These are phyloP conservation scores for Schizopora paradoxa DNA, from an alignment of 1,284 basidiomycete species.

Conservation along the genomic window DNA sequence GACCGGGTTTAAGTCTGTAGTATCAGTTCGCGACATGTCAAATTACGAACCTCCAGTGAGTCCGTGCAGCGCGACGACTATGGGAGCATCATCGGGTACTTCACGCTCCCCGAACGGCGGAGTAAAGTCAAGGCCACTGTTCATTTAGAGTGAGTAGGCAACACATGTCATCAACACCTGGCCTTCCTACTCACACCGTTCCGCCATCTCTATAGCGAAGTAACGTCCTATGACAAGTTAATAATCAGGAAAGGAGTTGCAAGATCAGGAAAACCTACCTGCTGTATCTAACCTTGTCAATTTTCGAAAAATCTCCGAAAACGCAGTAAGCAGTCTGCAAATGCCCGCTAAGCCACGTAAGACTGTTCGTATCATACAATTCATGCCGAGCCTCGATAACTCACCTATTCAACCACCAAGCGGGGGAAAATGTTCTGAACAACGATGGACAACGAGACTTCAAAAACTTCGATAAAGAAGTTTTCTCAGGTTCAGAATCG, in stretches of 20 bases:
- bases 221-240: conserved; percentile 39
- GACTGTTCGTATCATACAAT: not conserved
- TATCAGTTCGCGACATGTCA: conserved; percentile 7
- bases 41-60: conserved; percentile 68
- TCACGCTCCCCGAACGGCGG: conserved; percentile 49
- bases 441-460: conserved; percentile 55
- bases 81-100: conserved; percentile 62
- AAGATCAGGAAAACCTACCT: conserved; percentile 38
- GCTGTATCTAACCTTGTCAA: conserved; percentile 67
- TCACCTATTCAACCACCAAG: conserved; percentile 70
- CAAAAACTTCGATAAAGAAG: conserved; percentile 49
- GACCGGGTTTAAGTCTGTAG: not conserved
- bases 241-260: not conserved
- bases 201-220: conserved; percentile 65
- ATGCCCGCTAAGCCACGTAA: conserved; percentile 61
- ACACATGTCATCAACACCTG: conserved; percentile 1
- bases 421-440: conserved; percentile 46
- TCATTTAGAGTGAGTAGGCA: conserved; percentile 6
- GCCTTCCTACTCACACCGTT: conserved; percentile 47
- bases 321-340: conserved; percentile 69
- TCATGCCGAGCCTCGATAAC: conserved; percentile 19
- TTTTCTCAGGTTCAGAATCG: conserved; percentile 27
- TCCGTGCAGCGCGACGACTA: conserved; percentile 82
- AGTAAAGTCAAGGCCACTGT: conserved; percentile 67
- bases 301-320: conserved; percentile 65